Base-by-base conservation (phyloP, 768 basidiomycete species). In the Rhizopogon vesiculosus region DNA sequence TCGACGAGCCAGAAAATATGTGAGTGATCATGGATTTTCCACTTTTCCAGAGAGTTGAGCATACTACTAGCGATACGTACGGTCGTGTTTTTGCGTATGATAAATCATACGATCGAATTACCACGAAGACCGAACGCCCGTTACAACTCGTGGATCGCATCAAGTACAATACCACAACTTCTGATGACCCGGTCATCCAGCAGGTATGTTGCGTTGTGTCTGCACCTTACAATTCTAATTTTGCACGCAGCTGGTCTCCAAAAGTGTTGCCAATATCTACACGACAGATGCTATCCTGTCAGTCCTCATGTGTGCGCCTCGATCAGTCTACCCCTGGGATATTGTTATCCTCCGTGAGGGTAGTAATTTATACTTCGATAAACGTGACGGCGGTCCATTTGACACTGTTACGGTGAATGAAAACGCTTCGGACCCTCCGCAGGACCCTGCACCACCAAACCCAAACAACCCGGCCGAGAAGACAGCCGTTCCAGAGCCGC, bases 401-500 rank as follows among this genome's bases (percentile, higher is more conserved):
- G 93, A 99, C 72, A 95, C 89, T 39, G 88, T 98, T 56, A 97
- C 95, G 16, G 97, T 99, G 65, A 98, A 99, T 73, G 97, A 99
- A 77, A 98, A 99, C 69, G 93, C 97, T 5, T 81, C 88, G 1
- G 97, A 99, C 72, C 92, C 97, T 38, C 93, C 93, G 7, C 84
- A 87, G 61, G 93, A 95, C 65, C 83, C 90, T 7, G 62, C 85
- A 16, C 83, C 92, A 48, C 83, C 86, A 15, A 91, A 91, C 64
- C 84, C 86, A 10, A 89, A 86, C 68, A 88, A 90, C 59, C 85
- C 86, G 1, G 65, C 70, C n/a, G 89, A 89, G 63, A 90, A 87
- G 62, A 61, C 71, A 3, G 69, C 78, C 1, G 72, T 72, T 5
- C 83, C 82, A 22, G 94, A 95, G 61, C 75, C 79, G 1, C 87